These are phyloP conservation scores for Citrus sp. DNA, from an alignment of 345 rosid species.

Conservation along the genomic window DNA sequence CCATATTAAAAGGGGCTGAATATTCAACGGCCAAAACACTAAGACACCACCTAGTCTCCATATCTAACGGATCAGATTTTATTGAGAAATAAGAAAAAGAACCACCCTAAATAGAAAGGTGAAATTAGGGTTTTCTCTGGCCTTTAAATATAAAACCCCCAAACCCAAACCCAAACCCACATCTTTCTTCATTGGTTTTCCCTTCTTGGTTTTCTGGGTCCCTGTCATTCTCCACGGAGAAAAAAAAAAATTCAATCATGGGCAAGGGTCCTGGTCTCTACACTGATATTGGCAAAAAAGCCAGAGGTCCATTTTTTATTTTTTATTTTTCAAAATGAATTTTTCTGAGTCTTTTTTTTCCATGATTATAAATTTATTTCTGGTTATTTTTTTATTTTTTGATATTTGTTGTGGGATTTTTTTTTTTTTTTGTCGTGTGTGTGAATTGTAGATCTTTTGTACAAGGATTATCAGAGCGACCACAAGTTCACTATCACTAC, in stretches of 20 bases:
- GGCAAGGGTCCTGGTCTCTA: slow-evolving; percentile 92
- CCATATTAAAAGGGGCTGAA: not conserved
- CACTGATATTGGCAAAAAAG: slow-evolving; percentile 89
- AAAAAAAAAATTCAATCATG: slow-evolving; percentile 32
- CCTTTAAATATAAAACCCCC: not conserved
- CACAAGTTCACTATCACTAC: slow-evolving; percentile 88
- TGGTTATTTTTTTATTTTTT: not conserved
- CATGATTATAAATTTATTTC: not conserved
- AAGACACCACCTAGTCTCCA: not conserved
- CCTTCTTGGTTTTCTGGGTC: not conserved
- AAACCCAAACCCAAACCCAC: not conserved
- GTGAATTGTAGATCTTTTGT: slow-evolving; percentile 58
- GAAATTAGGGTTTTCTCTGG: slow-evolving; percentile 16
- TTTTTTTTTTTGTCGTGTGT: not conserved
- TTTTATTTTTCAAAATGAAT: not conserved
- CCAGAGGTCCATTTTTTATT: slow-evolving; percentile 51
- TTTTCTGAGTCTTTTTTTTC: not conserved
- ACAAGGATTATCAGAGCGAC: slow-evolving; percentile 93
- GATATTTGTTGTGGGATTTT: not conserved
- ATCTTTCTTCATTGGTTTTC: not conserved
- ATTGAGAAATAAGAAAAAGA: not conserved
- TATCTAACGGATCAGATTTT: slow-evolving; percentile 7
- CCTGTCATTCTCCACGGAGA: not conserved
- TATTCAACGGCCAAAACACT: slow-evolving; percentile 4
- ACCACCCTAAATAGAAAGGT: not conserved